These are phyloP conservation scores for Leishmania turanica DNA, from an alignment of 208 protist species.

Conservation along the genomic window DNA sequence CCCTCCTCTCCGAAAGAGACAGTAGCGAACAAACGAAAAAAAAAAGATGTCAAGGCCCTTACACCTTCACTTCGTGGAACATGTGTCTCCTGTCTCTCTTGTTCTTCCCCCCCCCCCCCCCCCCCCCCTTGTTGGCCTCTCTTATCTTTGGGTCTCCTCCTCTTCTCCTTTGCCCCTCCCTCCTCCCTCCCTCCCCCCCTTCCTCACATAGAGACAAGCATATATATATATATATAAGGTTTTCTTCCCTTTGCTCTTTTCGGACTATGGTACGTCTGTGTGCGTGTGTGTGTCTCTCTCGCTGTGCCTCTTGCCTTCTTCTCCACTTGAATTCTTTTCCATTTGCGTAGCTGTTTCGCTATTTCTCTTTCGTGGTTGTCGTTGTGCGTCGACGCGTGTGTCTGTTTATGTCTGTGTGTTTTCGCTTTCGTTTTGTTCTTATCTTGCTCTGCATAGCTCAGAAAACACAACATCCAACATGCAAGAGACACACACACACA, in stretches of 20 bases:
- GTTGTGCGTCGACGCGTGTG: neutral
- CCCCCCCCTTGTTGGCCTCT: neutral
- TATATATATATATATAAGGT: neutral
- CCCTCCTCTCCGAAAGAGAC: too few relatives aligned
- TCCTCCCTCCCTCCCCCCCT: neutral
- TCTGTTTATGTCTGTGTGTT: constrained; percentile 1
- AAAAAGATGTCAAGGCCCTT: neutral
- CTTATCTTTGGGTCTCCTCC: neutral
- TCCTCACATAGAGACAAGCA: neutral
- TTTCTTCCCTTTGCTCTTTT: neutral
- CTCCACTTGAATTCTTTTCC: neutral
- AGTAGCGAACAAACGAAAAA: neutral
- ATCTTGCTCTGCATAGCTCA: neutral
- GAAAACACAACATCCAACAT: neutral
- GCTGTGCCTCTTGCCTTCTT: neutral
- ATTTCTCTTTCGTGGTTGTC: neutral
- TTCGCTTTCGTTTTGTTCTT: constrained; percentile 13
- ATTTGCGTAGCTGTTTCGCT: neutral
- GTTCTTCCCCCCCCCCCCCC: neutral
- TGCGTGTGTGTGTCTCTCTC: neutral
- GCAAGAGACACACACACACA: neutral
- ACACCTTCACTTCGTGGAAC: constrained; percentile 1
- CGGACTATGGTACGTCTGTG: neutral
- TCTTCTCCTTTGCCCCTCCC: neutral
- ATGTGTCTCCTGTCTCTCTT: neutral